phyloP scores from a whole-genome alignment of 805 yeast species.

The Isabelozyma rhagii region DNA sequence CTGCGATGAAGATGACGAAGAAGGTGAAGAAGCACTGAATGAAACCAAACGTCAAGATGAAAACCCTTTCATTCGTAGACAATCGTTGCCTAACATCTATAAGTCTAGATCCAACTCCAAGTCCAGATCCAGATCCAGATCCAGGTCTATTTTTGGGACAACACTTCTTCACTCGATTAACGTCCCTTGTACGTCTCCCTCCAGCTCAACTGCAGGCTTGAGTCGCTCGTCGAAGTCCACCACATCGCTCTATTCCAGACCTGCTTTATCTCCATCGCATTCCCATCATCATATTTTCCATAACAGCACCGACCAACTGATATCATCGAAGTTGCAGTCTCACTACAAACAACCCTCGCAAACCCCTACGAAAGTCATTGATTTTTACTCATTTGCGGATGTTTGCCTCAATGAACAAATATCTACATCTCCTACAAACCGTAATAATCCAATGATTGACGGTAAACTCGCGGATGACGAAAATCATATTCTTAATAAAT shows the following conservation, averaged over 20 bases:
- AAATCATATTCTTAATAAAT: neutral
- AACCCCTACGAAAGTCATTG: conserved; percentile 13
- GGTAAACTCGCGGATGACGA: neutral
- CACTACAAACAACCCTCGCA: neutral
- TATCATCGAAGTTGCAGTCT: neutral
- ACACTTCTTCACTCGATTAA: conserved; percentile 17
- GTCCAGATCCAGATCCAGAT: conserved; percentile 15
- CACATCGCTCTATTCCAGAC: neutral
- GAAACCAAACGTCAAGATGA: neutral
- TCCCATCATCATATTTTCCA: neutral
- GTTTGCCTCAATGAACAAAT: conserved; percentile 19
- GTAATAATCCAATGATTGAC: neutral
- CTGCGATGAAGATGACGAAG: conserved; percentile 8
- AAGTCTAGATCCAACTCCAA: neutral
- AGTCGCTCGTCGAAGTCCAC: neutral
- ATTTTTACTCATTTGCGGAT: conserved; percentile 31
- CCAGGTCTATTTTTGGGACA: conserved; percentile 18
- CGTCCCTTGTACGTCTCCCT: neutral
- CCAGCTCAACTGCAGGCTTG: neutral
- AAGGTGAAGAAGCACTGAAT: neutral
- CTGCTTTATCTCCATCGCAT: neutral
- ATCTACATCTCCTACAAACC: conserved; percentile 1
- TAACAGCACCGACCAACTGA: neutral
- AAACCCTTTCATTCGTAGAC: neutral
- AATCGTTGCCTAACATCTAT: neutral